Evolutionary conservation across 805 yeast species (phyloP), one percentile per base, ranked within the genome.

Genomic region (Kodamaea kaohsiungensis): DNA sequence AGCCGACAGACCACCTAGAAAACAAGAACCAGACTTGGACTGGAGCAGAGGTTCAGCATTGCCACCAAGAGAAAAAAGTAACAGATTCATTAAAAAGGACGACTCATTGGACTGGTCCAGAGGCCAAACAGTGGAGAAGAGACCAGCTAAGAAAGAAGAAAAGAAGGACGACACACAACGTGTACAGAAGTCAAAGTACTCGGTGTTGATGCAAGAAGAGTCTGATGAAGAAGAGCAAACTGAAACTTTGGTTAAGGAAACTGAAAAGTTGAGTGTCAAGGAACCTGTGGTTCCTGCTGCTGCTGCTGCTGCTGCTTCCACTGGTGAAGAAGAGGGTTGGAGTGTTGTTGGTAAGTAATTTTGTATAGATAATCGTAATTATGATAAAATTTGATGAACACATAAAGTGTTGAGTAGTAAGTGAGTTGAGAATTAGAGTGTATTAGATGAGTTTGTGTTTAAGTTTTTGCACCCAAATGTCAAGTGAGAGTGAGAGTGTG

Each of bases 201-300:
- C 78, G 48, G 84, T 83, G 19, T 70, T 84, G 64, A 73, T 80
- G 50, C 66, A 65, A 52, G 70, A 70, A 48, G 85, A 51, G 13
- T 86, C 82, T 3, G 83, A 78, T 2, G 83, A 78, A 1, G 80
- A 76, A 6, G 76, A 72, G 17, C 69, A 65, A 46, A 30, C 35
- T 30, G 35, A 30, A 30, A 30, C 35, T 30, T 70, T 58, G 46
- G 62, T 53, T 35, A 56, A 53, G 22, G 55, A 50, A 43, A 49
- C 46, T 38, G 49, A 33, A 37, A 15, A 38, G 33, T 17, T 46
- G 37, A 42, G 58, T 19, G 59, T 54, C 40, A 59, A 52, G 47
- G 43, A 53, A 18, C 56, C 56, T 15, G 49, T 16, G 45, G 45
- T 12, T 16, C n/a, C 45, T 40, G 45, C 45, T 40, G 25, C 59